phyloP scores from a whole-genome alignment of 1,284 basidiomycete genomes.

The Rhizoctonia solani region DNA sequence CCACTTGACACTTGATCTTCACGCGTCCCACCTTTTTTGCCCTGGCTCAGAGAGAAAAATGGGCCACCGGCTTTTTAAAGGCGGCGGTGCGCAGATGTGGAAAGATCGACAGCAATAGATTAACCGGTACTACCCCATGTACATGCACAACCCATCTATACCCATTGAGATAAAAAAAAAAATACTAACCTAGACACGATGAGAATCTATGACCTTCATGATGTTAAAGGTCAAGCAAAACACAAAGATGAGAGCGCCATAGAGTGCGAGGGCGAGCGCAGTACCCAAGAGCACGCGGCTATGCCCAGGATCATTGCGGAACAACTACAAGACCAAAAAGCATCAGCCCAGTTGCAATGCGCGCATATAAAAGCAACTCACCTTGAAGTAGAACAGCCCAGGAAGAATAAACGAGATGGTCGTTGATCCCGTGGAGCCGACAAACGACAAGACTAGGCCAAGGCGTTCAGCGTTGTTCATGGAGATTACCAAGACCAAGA shows the following conservation, averaged over 20 bases:
- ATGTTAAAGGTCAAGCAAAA: conserved; percentile 59
- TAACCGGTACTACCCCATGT: not conserved
- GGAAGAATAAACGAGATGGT: conserved; percentile 98
- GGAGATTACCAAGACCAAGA: not conserved
- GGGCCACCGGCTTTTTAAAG: no score
- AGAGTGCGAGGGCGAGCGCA: conserved; percentile 70
- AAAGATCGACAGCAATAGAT: no score
- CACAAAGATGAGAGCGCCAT: conserved; percentile 80
- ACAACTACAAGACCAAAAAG: conserved; percentile 56
- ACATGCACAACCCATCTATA: not conserved
- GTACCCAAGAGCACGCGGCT: conserved; percentile 62
- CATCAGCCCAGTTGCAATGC: not conserved
- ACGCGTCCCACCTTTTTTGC: no score
- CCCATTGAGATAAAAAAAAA: not conserved
- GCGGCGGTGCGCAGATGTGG: no score
- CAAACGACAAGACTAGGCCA: conserved; percentile 83
- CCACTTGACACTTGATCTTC: no score
- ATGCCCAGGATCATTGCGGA: conserved; percentile 64
- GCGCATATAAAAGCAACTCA: conserved; percentile 43
- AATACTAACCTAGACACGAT: not conserved
- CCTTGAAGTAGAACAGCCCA: conserved; percentile 83
- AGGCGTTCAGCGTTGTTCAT: not conserved
- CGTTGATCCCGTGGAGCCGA: conserved; percentile 95
- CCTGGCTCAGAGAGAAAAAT: no score
- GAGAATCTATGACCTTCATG: conserved; percentile 17